phyloP scores from a whole-genome alignment of 1,139 yeast genomes.

The Suhomyces terraborum region DNA sequence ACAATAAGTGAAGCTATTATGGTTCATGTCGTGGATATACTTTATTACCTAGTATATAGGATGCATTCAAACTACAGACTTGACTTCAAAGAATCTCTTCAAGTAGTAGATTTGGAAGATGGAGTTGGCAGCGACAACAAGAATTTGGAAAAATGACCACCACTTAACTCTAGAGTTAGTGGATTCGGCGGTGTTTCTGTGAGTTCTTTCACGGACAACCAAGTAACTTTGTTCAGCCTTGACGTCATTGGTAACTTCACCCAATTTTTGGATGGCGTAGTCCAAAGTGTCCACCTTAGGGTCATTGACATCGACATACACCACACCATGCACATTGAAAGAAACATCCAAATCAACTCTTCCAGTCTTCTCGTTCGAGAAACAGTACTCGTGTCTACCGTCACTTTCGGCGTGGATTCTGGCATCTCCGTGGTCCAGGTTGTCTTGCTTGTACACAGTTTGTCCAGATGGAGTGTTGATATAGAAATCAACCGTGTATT shows the following conservation, averaged over 20 bases:
- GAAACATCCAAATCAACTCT: conserved; percentile 86
- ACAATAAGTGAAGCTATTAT: background rate
- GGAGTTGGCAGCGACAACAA: conserved; percentile 84
- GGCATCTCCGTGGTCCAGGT: conserved; percentile 81
- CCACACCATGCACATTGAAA: conserved; percentile 91
- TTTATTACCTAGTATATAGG: conserved; percentile 1
- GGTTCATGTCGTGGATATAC: background rate
- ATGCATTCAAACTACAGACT: conserved; percentile 65
- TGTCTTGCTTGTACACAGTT: conserved; percentile 50
- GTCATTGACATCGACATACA: conserved; percentile 83
- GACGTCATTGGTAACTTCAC: conserved; percentile 79
- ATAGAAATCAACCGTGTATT: conserved; percentile 74
- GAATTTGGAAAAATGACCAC: conserved; percentile 93
- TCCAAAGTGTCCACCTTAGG: conserved; percentile 83
- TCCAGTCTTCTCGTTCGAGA: conserved; percentile 79
- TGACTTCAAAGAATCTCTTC: conserved; percentile 94
- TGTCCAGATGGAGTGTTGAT: conserved; percentile 63
- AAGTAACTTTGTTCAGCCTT: conserved; percentile 92
- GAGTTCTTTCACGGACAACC: conserved; percentile 94
- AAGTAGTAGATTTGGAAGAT: conserved; percentile 91
- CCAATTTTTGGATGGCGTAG: conserved; percentile 74
- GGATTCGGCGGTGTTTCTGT: conserved; percentile 97
- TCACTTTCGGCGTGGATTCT: conserved; percentile 59
- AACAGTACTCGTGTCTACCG: conserved; percentile 89
- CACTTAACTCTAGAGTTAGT: conserved; percentile 96